These are phyloP conservation scores for Themeda triandra DNA, from an alignment of 176 grass and related monocot genomes.

Conservation along the genomic window DNA sequence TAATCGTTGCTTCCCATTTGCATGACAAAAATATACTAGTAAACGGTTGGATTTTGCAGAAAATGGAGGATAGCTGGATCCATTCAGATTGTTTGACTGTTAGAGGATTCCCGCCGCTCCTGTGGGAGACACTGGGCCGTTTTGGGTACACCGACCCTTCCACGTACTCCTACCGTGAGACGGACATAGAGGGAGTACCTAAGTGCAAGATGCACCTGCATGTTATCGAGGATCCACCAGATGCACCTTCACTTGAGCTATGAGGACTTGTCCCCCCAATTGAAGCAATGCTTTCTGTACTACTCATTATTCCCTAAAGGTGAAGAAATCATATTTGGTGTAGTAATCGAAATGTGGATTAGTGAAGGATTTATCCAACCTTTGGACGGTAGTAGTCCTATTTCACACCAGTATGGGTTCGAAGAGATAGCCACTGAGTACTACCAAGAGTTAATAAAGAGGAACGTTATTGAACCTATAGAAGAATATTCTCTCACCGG, in stretches of 20 bases:
- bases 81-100: too few species aligned
- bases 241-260: constrained; percentile 31
- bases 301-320: constrained; percentile 5
- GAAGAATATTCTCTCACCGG: not conserved
- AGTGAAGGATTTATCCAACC: constrained; percentile 5
- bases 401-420: not conserved
- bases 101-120: too few species aligned
- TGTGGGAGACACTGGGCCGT: too few species aligned
- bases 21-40: too few species aligned
- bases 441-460: not conserved
- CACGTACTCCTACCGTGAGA: too few species aligned
- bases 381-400: not conserved
- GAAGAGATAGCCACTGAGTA: not conserved
- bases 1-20: too few species aligned
- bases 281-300: constrained; percentile 31
- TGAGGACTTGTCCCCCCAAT: not conserved
- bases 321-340: rapidly evolving
- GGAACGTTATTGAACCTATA: constrained; percentile 9
- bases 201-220: too few species aligned
- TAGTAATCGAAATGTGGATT: not conserved
- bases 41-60: too few species aligned
- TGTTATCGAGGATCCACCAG: too few species aligned
- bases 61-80: too few species aligned
- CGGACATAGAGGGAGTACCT: too few species aligned
- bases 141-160: too few species aligned